A percentile compares a stretch with the other conserved stretches of the same genome.
phyloP scores from a whole-genome alignment of 2,329 filamentous ascomycete species.

The Tolypocladium album region DNA sequence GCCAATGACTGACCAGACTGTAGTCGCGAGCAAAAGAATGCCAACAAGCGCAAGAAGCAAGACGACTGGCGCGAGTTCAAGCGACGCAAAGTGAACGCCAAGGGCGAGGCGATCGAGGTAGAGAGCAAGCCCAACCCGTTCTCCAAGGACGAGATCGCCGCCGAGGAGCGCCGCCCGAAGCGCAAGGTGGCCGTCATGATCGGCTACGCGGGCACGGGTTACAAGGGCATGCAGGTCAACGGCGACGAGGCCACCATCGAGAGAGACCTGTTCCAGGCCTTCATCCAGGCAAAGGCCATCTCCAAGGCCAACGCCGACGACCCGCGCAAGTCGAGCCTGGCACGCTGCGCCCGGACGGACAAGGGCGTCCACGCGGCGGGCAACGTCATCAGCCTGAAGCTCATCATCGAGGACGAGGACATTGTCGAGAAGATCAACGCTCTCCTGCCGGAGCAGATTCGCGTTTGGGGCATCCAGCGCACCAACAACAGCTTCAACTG shows the following conservation, averaged over 20 bases:
- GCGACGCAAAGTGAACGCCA: slow-evolving; percentile 27
- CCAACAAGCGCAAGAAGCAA: slow-evolving; percentile 27
- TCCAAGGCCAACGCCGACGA: slow-evolving; percentile 96
- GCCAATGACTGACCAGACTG: slow-evolving; percentile 22
- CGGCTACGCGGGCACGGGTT: slow-evolving; percentile 91
- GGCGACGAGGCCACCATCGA: slow-evolving; percentile 84
- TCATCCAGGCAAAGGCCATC: slow-evolving; percentile 84
- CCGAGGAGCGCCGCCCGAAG: slow-evolving; percentile 81
- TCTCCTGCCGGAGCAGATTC: slow-evolving; percentile 74
- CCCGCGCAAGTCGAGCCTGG: slow-evolving; percentile 89
- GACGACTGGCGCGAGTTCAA: slow-evolving; percentile 30
- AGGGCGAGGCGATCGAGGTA: slow-evolving; percentile 19
- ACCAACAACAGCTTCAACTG: slow-evolving; percentile 89
- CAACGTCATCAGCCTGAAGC: slow-evolving; percentile 88
- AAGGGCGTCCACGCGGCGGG: slow-evolving; percentile 96
- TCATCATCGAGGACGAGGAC: slow-evolving; percentile 86
- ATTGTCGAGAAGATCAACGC: slow-evolving; percentile 88
- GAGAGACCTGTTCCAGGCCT: slow-evolving; percentile 85
- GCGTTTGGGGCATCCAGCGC: slow-evolving; percentile 86
- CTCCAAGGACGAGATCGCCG: slow-evolving; percentile 71
- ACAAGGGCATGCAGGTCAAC: slow-evolving; percentile 93
- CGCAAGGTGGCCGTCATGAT: slow-evolving; percentile 93
- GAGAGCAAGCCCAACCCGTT: slow-evolving; percentile 35
- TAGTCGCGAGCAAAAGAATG: slow-evolving; percentile 20
- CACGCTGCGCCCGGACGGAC: slow-evolving; percentile 90